Evolutionary conservation across 2,329 filamentous ascomycete genomes (phyloP).

Genomic region (Penicillium rolfsii): DNA sequence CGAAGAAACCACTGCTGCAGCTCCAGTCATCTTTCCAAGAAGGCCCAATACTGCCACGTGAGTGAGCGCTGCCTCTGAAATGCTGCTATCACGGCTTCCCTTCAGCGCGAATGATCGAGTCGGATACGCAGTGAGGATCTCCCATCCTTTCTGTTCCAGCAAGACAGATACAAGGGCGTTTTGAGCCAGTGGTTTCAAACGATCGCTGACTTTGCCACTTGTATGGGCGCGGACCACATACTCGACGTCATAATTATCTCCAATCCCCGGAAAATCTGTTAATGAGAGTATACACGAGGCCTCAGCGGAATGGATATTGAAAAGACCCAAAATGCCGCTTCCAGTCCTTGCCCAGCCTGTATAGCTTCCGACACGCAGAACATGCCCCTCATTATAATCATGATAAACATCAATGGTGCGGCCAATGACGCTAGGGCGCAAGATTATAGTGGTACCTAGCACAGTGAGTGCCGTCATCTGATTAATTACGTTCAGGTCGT

Average conservation of each 20-base stretch:
- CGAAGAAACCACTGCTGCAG: conserved; percentile 72
- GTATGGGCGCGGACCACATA: conserved; percentile 77
- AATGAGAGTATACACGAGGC: conserved; percentile 72
- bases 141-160: conserved; percentile 70
- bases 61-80: conserved; percentile 44
- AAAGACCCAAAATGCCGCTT: conserved; percentile 77
- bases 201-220: conserved; percentile 61
- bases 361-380: conserved; percentile 80
- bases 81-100: conserved; percentile 34
- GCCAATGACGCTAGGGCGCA: conserved; percentile 75
- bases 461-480: conserved; percentile 80
- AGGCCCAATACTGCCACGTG: conserved; percentile 73
- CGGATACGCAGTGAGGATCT: conserved; percentile 78
- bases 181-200: conserved; percentile 39
- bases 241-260: conserved; percentile 48
- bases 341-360: conserved; percentile 70
- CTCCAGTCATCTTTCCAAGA: conserved; percentile 85
- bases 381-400: conserved; percentile 69
- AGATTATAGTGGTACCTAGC: conserved; percentile 73
- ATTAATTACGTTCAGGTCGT: conserved; percentile 73
- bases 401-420: conserved; percentile 74
- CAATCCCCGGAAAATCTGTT: conserved; percentile 71
- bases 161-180: conserved; percentile 62
- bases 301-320: conserved; percentile 71
- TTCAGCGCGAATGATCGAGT: conserved; percentile 57